Evolutionary conservation across 140 eudicot genomes (phyloP).

Genomic region (Eryngium alpinum): DNA sequence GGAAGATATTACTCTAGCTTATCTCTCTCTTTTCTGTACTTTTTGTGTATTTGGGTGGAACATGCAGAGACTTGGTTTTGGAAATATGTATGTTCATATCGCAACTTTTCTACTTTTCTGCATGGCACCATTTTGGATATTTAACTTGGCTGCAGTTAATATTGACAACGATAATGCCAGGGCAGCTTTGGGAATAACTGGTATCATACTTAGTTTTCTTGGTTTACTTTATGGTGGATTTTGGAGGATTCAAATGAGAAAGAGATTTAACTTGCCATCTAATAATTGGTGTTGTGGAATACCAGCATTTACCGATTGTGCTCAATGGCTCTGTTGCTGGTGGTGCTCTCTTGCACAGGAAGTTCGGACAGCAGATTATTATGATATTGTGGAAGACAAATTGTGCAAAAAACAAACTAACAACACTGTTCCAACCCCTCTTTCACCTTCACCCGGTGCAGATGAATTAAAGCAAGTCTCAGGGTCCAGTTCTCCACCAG

Average conservation of each 20-base stretch:
- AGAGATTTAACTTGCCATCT: constrained; percentile 25
- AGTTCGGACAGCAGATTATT: constrained; percentile 30
- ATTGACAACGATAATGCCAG: constrained; percentile 25
- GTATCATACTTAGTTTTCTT: constrained; percentile 25
- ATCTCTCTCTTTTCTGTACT: constrained; percentile 30
- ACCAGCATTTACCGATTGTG: constrained; percentile 30
- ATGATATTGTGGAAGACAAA: constrained; percentile 24
- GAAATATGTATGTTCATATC: constrained; percentile 40
- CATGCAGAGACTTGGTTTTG: constrained; percentile 41
- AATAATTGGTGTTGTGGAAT: constrained; percentile 19
- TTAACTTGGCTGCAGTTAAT: constrained; percentile 34
- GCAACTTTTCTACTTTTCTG: constrained; percentile 34
- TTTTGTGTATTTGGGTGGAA: constrained; percentile 44
- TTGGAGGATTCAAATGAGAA: constrained; percentile 37
- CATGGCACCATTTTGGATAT: constrained; percentile 37
- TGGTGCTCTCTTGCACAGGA: constrained; percentile 44
- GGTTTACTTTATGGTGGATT: constrained; percentile 41
- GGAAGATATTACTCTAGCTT: constrained; percentile 31
- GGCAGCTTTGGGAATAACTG: constrained; percentile 28
- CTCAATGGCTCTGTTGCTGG: constrained; percentile 32
- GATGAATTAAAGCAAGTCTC: not conserved
- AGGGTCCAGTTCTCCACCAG: not conserved
- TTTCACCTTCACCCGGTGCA: constrained; percentile 29
- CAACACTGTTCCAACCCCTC: not conserved
- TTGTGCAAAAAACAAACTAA: constrained; percentile 18